These are phyloP conservation scores for Aurifilum marmelostoma DNA, from an alignment of 2,329 filamentous ascomycete species.

Conservation along the genomic window DNA sequence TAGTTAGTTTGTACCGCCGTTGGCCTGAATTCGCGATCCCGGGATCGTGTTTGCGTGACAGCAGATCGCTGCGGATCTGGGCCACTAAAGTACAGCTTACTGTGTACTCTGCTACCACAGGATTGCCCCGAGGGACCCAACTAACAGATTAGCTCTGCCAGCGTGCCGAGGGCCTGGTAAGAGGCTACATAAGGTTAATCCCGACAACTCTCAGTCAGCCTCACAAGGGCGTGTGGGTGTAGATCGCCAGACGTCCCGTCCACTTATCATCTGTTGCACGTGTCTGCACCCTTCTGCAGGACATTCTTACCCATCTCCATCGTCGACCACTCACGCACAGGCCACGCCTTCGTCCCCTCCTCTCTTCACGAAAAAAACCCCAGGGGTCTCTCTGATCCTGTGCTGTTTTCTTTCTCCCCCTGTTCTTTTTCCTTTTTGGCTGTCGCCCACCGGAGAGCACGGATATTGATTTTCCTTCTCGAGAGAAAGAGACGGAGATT, in stretches of 20 bases:
- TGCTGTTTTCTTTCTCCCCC: neutral
- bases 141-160: neutral
- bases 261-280: conserved; percentile 20
- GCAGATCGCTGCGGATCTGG: conserved; percentile 3
- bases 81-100: neutral
- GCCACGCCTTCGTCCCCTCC: neutral
- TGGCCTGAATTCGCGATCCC: conserved; percentile 27
- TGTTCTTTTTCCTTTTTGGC: neutral
- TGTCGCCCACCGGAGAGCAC: no score
- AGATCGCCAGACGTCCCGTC: conserved; percentile 13
- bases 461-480: no score
- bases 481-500: no score
- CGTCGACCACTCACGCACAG: neutral
- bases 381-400: no score
- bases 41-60: conserved; percentile 27
- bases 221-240: neutral
- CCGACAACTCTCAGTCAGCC: conserved; percentile 10
- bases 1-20: no score
- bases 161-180: neutral
- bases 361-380: no score
- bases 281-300: conserved; percentile 17
- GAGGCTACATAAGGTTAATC: conserved; percentile 1
- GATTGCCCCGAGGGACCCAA: neutral
- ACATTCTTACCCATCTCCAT: conserved; percentile 4
- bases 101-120: neutral